Evolutionary conservation across 169 alveolate species (phyloP).

Genomic region (Babesia bovis): DNA sequence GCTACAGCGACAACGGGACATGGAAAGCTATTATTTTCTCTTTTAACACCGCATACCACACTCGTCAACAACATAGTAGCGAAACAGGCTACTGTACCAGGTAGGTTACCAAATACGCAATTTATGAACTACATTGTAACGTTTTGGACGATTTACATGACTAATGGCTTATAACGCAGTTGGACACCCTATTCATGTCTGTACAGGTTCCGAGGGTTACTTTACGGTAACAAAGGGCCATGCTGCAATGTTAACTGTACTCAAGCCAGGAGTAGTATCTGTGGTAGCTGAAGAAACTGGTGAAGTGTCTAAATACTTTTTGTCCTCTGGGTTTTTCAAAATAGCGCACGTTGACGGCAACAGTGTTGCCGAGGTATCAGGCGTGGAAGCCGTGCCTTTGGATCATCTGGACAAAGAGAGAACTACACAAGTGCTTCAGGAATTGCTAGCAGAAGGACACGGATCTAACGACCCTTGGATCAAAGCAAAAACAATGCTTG

Average conservation of each 20-base stretch:
- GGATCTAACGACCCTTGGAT: slow-evolving; percentile 61
- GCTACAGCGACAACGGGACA: slow-evolving; percentile 23
- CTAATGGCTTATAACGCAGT: no score
- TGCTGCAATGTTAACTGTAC: slow-evolving; percentile 59
- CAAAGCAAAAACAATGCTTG: slow-evolving; percentile 59
- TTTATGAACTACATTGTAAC: no score
- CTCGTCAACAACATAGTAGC: slow-evolving; percentile 25
- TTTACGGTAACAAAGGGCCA: slow-evolving; percentile 68
- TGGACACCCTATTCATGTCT: no score
- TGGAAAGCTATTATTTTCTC: slow-evolving; percentile 37
- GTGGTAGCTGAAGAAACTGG: slow-evolving; percentile 49
- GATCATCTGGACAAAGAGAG: slow-evolving; percentile 69
- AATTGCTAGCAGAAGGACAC: slow-evolving; percentile 59
- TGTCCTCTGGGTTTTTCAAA: slow-evolving; percentile 62
- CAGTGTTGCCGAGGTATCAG: slow-evolving; percentile 59
- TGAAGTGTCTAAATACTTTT: slow-evolving; percentile 51
- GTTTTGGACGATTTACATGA: no score
- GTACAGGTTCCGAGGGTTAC: slow-evolving; percentile 65
- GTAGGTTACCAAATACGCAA: slow-evolving; percentile 3
- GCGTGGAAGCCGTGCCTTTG: slow-evolving; percentile 65
- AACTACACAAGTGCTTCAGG: slow-evolving; percentile 62
- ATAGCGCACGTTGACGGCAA: slow-evolving; percentile 45
- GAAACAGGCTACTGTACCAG: slow-evolving; percentile 45
- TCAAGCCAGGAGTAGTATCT: slow-evolving; percentile 67
- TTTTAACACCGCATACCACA: slow-evolving; percentile 39